A percentile compares a stretch with the other conserved stretches of the same genome.
Evolutionary conservation across 2,329 filamentous ascomycete species (phyloP).

Genomic region (Didymellaceae sp.): DNA sequence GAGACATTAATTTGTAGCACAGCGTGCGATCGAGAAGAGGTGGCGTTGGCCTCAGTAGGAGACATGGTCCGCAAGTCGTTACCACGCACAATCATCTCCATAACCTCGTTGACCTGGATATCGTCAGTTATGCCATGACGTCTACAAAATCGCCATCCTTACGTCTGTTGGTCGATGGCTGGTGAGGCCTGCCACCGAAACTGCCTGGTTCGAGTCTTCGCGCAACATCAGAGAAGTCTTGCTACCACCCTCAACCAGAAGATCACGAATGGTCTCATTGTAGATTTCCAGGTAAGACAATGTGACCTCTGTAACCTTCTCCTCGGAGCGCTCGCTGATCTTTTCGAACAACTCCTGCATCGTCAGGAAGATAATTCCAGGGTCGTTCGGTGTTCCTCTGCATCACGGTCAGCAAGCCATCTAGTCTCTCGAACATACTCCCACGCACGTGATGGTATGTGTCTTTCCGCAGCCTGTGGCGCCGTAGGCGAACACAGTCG

Average conservation of each 20-base stretch:
- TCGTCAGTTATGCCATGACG: not conserved
- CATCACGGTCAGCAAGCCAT: constrained; percentile 23
- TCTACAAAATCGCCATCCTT: constrained; percentile 14
- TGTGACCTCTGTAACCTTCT: constrained; percentile 88
- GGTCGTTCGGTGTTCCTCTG: constrained; percentile 82
- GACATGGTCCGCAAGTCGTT: constrained; percentile 96
- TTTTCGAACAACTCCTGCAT: constrained; percentile 99
- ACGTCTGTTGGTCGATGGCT: constrained; percentile 92
- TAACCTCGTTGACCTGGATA: constrained; percentile 75
- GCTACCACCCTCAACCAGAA: constrained; percentile 83
- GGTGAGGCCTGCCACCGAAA: constrained; percentile 87
- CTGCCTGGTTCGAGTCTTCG: constrained; percentile 91
- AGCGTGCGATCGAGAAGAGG: constrained; percentile 94
- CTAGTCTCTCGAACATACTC: constrained; percentile 50
- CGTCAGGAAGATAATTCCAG: constrained; percentile 97
- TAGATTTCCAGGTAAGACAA: constrained; percentile 98
- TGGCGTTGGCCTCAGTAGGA: constrained; percentile 95
- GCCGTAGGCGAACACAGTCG: constrained; percentile 97
- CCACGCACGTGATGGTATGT: constrained; percentile 76
- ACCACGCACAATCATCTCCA: constrained; percentile 97
- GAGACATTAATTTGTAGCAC: constrained; percentile 97
- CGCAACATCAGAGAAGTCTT: constrained; percentile 88
- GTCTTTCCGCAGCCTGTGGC: constrained; percentile 98
- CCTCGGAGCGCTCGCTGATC: constrained; percentile 82
- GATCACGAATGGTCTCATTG: constrained; percentile 96